phyloP scores from a whole-genome alignment of 2,329 filamentous ascomycete genomes.

The Celoporthe dispersa region DNA sequence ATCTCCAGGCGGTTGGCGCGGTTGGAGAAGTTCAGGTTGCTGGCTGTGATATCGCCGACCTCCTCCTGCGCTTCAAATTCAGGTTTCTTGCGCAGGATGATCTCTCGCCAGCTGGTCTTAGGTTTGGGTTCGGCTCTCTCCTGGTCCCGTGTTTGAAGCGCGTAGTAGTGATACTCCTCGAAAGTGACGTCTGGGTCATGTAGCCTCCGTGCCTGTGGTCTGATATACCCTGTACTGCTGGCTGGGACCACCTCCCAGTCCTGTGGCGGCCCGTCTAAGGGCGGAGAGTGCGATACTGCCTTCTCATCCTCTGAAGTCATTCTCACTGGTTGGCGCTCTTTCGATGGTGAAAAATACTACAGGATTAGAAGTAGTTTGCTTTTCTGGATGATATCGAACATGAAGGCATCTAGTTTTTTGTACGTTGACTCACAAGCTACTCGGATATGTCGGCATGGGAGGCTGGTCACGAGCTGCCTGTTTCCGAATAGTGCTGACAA shows the following conservation, averaged over 20 bases:
- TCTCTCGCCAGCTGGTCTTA: slow-evolving; percentile 33
- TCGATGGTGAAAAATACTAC: neutral
- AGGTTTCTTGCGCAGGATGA: slow-evolving; percentile 33
- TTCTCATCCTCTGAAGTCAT: slow-evolving; percentile 17
- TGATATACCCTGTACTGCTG: slow-evolving; percentile 15
- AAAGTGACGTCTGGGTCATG: slow-evolving; percentile 39
- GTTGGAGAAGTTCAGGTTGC: slow-evolving; percentile 16
- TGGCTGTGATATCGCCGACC: slow-evolving; percentile 26
- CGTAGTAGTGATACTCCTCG: slow-evolving; percentile 43
- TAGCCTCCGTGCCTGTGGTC: slow-evolving; percentile 29
- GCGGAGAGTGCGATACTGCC: neutral
- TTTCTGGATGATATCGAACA: neutral
- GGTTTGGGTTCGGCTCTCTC: slow-evolving; percentile 35
- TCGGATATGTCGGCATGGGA: slow-evolving; percentile 2
- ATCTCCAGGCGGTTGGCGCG: slow-evolving; percentile 33
- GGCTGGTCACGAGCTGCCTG: neutral
- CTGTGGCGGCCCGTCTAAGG: neutral
- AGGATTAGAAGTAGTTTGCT: neutral
- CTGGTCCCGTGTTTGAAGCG: slow-evolving; percentile 38
- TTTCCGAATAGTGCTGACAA: slow-evolving; percentile 14
- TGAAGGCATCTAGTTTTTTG: neutral
- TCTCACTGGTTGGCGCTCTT: neutral
- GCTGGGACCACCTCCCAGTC: neutral
- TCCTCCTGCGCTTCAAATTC: neutral
- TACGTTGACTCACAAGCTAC: neutral